A percentile compares a stretch with the other conserved stretches of the same genome.
Conservation (phyloP, 1,284 basidiomycete genomes). For the Melanopsichium pennsylvanicum region DNA sequence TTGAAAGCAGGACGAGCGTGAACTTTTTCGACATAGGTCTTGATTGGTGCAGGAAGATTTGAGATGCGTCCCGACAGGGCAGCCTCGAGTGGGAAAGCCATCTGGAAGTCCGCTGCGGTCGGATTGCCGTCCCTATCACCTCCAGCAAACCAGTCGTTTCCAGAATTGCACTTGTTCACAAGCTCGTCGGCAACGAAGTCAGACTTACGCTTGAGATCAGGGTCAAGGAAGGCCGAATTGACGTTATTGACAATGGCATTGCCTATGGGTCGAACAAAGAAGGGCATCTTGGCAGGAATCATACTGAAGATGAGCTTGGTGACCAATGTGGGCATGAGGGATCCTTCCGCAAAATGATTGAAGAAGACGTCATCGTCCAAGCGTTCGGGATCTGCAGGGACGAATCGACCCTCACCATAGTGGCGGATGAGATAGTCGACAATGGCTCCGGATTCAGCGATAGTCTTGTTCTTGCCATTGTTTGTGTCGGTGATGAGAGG, state of each 20-base stretch:
- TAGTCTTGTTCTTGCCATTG: slow-evolving; percentile 47
- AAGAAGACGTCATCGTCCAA: slow-evolving; percentile 57
- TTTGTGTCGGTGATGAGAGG: slow-evolving; percentile 61
- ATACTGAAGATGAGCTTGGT: slow-evolving; percentile 58
- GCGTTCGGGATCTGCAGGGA: slow-evolving; percentile 34
- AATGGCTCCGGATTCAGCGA: slow-evolving; percentile 63
- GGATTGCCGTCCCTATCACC: slow-evolving; percentile 63
- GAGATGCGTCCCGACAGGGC: slow-evolving; percentile 45
- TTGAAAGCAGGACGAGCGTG: slow-evolving; percentile 59
- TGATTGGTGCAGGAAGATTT: slow-evolving; percentile 44
- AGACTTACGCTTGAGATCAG: slow-evolving; percentile 51
- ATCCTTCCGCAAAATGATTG: slow-evolving; percentile 62
- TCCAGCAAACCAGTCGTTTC: slow-evolving; percentile 58
- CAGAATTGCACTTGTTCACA: slow-evolving; percentile 37
- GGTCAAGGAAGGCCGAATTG: slow-evolving; percentile 46
- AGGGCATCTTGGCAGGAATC: slow-evolving; percentile 57
- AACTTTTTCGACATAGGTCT: slow-evolving; percentile 54
- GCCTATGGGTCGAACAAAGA: slow-evolving; percentile 60
- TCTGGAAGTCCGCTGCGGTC: slow-evolving; percentile 63
- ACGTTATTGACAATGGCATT: slow-evolving; percentile 47
- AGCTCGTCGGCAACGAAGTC: slow-evolving; percentile 47
- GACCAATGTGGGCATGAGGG: slow-evolving; percentile 59
- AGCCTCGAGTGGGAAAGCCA: slow-evolving; percentile 63
- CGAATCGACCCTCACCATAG: slow-evolving; percentile 57
- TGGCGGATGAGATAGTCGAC: slow-evolving; percentile 63